These are phyloP conservation scores for Globisporangium recalcitrans DNA, from an alignment of 352 stramenopile species.

Conservation along the genomic window DNA sequence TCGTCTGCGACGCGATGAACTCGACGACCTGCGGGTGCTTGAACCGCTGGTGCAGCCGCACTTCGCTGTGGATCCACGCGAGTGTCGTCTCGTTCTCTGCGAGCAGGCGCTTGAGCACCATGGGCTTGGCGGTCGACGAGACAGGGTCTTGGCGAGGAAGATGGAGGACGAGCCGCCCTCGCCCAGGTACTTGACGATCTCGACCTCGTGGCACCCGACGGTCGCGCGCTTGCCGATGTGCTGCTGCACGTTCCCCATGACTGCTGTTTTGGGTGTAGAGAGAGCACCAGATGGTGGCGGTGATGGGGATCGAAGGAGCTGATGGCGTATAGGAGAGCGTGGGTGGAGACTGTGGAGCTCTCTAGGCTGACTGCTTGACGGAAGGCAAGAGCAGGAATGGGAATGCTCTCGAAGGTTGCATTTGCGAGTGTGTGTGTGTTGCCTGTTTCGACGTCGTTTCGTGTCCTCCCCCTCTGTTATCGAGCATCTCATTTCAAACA, in stretches of 20 bases:
- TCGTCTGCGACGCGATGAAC: conserved; percentile 52
- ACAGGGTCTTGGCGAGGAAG: conserved; percentile 69
- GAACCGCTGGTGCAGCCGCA: conserved; percentile 70
- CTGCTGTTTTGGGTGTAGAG: neutral
- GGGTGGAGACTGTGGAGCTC: no score
- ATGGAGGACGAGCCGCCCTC: conserved; percentile 81
- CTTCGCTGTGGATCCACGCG: conserved; percentile 60
- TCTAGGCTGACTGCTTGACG: neutral
- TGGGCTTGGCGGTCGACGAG: conserved; percentile 25
- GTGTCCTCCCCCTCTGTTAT: neutral
- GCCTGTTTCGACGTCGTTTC: conserved; percentile 27
- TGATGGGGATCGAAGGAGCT: neutral
- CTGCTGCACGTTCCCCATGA: conserved; percentile 75
- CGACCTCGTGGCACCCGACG: conserved; percentile 58
- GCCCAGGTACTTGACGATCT: conserved; percentile 68
- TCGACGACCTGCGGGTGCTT: conserved; percentile 63
- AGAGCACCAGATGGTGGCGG: neutral
- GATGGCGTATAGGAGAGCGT: neutral
- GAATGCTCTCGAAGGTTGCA: neutral
- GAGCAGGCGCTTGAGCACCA: conserved; percentile 74
- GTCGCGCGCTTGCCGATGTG: conserved; percentile 66
- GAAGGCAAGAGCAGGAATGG: neutral
- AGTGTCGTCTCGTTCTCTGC: conserved; percentile 63
- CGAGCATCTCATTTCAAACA: conserved; percentile 2
- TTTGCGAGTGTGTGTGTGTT: neutral